Percentiles rank a stretch among this genome's conserved stretches.
phyloP scores from a whole-genome alignment of 2,329 filamentous ascomycete genomes.

The Cercospora sp. region DNA sequence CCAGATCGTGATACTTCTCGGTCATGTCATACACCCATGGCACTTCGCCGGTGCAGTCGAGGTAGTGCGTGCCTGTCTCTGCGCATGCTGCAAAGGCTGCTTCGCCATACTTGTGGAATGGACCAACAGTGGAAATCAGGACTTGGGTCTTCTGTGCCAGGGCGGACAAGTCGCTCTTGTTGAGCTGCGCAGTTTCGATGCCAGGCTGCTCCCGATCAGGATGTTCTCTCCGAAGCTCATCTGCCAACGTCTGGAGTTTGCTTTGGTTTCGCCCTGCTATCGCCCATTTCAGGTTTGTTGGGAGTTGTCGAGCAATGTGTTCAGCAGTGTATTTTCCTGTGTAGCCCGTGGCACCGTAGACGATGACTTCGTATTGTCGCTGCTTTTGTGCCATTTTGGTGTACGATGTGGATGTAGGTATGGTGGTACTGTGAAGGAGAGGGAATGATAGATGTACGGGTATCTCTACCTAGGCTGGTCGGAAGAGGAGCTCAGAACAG shows the following conservation, averaged over 20 bases:
- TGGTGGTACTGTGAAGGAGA: background rate
- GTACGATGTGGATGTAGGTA: background rate
- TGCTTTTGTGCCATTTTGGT: conserved; percentile 42
- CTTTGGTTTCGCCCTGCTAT: conserved; percentile 76
- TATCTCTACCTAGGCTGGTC: conserved; percentile 20
- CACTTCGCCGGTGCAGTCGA: conserved; percentile 60
- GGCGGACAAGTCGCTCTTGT: conserved; percentile 51
- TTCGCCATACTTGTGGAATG: conserved; percentile 64
- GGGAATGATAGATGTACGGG: background rate
- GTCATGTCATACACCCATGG: conserved; percentile 63
- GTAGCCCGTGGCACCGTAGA: conserved; percentile 74
- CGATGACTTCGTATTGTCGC: conserved; percentile 63
- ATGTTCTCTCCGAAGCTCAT: conserved; percentile 66
- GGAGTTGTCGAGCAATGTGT: conserved; percentile 68
- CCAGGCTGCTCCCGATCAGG: conserved; percentile 70
- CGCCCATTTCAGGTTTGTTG: conserved; percentile 82
- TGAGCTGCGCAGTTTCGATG: conserved; percentile 53
- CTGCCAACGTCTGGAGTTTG: conserved; percentile 70
- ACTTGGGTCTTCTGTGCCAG: conserved; percentile 59
- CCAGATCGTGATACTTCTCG: conserved; percentile 59
- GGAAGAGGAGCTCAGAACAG: conserved; percentile 15
- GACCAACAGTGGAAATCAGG: conserved; percentile 62
- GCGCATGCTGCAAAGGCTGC: conserved; percentile 66
- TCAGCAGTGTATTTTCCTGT: conserved; percentile 77
- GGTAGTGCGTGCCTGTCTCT: conserved; percentile 64